Evolutionary conservation across 345 rosid genomes (phyloP).

Genomic region (Salix koriyanagi): DNA sequence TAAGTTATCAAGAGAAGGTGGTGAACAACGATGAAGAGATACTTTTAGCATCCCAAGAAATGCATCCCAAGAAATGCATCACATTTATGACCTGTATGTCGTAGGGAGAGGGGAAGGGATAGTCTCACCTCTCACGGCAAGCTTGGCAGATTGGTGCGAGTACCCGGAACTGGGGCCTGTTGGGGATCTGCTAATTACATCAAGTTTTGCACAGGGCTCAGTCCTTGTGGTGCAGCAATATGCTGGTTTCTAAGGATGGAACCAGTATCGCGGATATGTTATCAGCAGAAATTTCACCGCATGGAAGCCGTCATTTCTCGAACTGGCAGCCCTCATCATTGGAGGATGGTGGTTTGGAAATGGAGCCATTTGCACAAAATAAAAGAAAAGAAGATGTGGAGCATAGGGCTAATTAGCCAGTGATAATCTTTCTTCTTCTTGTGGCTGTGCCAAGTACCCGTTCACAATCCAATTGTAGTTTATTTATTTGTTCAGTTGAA

Average conservation of each 20-base stretch:
- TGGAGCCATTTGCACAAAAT: conserved; percentile 7
- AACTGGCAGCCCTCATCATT: background rate
- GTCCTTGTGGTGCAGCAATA: conserved; percentile 63
- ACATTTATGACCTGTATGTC: conserved; percentile 38
- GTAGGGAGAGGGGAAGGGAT: conserved; percentile 48
- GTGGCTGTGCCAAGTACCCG: too few species aligned
- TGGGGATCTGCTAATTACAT: conserved; percentile 47
- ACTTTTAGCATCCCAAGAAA: conserved; percentile 22
- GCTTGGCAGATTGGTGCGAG: conserved; percentile 43
- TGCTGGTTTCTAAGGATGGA: background rate
- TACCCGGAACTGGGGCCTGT: conserved; percentile 52
- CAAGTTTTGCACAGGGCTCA: conserved; percentile 46
- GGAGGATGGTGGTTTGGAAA: background rate
- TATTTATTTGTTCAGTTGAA: too few species aligned
- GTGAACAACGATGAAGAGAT: conserved; percentile 44
- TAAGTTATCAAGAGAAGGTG: conserved; percentile 34
- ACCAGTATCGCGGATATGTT: background rate
- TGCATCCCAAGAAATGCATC: conserved; percentile 36
- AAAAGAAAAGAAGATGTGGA: background rate
- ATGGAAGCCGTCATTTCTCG: background rate
- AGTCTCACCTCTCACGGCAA: conserved; percentile 30
- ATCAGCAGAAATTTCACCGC: background rate
- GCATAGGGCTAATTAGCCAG: background rate
- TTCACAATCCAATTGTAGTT: too few species aligned
- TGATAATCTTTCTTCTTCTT: too few species aligned